These are phyloP conservation scores for Gossypium bickii DNA, from an alignment of 345 rosid species.

Conservation along the genomic window DNA sequence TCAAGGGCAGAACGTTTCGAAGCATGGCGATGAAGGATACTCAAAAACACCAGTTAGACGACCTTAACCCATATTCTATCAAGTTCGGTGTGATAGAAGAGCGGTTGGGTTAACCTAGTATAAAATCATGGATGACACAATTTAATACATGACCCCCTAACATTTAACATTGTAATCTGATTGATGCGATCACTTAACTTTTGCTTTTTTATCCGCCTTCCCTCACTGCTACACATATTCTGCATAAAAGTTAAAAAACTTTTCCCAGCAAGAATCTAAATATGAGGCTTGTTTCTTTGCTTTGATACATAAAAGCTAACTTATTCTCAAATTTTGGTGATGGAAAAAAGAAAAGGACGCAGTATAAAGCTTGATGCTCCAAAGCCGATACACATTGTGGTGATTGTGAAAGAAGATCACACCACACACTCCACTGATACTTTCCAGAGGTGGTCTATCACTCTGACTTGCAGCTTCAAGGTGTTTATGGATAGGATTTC, in stretches of 20 bases:
- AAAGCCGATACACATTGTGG: not conserved
- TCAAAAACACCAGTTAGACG: not conserved
- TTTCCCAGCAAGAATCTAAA: not conserved
- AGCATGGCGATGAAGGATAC: slow-evolving; percentile 21
- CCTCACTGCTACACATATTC: not conserved
- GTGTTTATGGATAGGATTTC: too few relatives aligned
- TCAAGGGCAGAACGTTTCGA: slow-evolving; percentile 9
- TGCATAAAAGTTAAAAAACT: not conserved
- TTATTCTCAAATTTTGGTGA: not conserved
- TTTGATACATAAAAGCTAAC: not conserved
- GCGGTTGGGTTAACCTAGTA: slow-evolving; percentile 21
- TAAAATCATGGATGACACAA: slow-evolving; percentile 3
- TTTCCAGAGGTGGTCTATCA: not conserved
- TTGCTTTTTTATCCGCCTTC: not conserved
- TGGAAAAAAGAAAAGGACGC: not conserved
- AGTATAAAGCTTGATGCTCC: slow-evolving; percentile 3
- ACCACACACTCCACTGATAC: not conserved
- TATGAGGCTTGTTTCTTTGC: too few relatives aligned
- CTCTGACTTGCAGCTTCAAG: too few relatives aligned
- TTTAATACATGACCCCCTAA: slow-evolving; percentile 10
- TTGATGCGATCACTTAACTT: not conserved
- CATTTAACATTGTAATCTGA: slow-evolving; percentile 19
- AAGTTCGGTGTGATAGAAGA: slow-evolving; percentile 2
- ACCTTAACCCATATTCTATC: slow-evolving; percentile 8
- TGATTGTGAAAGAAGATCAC: not conserved